Conservation (phyloP, 129 eudicot species). For the Tagetes erecta region DNA sequence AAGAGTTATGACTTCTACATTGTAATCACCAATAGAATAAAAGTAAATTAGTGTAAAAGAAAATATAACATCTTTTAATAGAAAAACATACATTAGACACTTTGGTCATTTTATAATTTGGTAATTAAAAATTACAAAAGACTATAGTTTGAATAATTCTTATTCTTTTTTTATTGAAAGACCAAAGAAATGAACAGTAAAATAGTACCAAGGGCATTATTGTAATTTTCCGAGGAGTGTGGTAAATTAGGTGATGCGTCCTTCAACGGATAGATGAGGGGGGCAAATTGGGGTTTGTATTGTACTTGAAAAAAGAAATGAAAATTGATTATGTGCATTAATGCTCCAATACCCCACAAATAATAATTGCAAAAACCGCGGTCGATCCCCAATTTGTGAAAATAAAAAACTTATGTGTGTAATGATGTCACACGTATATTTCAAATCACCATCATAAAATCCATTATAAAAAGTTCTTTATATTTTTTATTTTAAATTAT, state of each 20-base stretch:
- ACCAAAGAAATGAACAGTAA: no score
- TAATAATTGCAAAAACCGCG: conserved; percentile 15
- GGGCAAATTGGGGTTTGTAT: no score
- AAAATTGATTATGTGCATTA: conserved; percentile 4
- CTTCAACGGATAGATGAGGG: no score
- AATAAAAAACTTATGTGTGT: conserved; percentile 12
- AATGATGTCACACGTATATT: conserved; percentile 27
- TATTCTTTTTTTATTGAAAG: no score
- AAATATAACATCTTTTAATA: neutral
- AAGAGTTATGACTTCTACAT: neutral
- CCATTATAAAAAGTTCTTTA: conserved; percentile 12
- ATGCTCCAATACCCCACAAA: conserved; percentile 20
- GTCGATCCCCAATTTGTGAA: neutral
- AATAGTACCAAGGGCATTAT: no score
- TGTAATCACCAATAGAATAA: no score
- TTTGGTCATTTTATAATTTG: neutral
- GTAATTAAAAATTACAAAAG: neutral
- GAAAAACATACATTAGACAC: neutral
- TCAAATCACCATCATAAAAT: conserved; percentile 31
- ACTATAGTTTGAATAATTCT: no score
- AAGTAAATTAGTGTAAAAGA: neutral
- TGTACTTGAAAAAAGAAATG: neutral
- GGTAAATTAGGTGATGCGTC: no score
- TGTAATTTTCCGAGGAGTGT: no score
- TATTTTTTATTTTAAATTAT: neutral